A percentile compares a stretch with the other conserved stretches of the same genome.
phyloP scores from a whole-genome alignment of 805 yeast species.

The Yarrowia bubula region DNA sequence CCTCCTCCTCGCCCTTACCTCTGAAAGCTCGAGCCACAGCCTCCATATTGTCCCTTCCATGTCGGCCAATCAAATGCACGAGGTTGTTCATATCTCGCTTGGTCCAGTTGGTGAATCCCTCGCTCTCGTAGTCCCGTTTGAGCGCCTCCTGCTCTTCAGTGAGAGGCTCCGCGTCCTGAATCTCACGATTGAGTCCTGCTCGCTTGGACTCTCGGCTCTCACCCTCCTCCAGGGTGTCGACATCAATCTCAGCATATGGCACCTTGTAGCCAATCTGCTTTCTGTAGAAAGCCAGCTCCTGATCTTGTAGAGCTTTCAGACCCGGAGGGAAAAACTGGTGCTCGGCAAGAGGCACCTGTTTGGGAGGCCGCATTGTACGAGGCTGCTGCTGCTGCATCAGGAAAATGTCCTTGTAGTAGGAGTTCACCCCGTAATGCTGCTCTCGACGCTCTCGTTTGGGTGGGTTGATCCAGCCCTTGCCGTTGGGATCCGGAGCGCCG shows the following conservation, averaged over 20 bases:
- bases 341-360: constrained; percentile 75
- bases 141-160: constrained; percentile 74
- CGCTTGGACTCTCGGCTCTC: constrained; percentile 50
- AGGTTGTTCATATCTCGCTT: constrained; percentile 85
- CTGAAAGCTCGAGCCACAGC: constrained; percentile 77
- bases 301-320: constrained; percentile 69
- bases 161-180: constrained; percentile 72
- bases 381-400: constrained; percentile 46
- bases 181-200: constrained; percentile 64
- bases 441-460: constrained; percentile 53
- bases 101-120: constrained; percentile 81
- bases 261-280: constrained; percentile 64
- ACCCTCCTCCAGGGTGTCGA: constrained; percentile 43
- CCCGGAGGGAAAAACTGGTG: constrained; percentile 89
- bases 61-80: constrained; percentile 67
- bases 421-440: constrained; percentile 78
- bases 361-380: constrained; percentile 66
- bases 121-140: constrained; percentile 55
- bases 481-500: constrained; percentile 35
- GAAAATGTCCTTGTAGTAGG: constrained; percentile 77
- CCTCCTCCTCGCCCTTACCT: constrained; percentile 77
- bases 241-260: constrained; percentile 59
- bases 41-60: constrained; percentile 72
- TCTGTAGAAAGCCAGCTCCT: constrained; percentile 74
- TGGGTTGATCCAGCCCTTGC: constrained; percentile 76